Evolutionary conservation across 805 yeast species (phyloP).

Genomic region (Metschnikowia lochheadii): DNA sequence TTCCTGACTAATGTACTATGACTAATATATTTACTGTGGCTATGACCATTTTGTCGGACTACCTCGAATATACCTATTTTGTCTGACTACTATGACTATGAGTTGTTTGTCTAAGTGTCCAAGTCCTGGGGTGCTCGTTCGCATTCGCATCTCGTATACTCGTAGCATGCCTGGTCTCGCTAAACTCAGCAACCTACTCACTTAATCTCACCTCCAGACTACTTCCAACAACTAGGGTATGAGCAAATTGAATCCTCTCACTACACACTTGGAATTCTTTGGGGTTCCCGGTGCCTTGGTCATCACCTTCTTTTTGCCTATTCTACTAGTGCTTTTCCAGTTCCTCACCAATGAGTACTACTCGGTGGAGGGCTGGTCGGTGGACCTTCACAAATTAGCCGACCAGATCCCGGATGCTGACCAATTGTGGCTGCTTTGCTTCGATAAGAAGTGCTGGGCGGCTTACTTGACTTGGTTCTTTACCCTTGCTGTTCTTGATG

Average conservation of each 20-base stretch:
- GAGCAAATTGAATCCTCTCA: conserved; percentile 60
- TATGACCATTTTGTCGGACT: too few relatives aligned
- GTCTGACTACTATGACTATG: too few relatives aligned
- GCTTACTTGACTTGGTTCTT: conserved; percentile 73
- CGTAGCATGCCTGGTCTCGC: not conserved
- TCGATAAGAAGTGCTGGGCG: conserved; percentile 51
- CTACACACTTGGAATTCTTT: conserved; percentile 68
- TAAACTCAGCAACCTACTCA: not conserved
- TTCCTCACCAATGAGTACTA: conserved; percentile 59
- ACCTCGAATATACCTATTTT: too few relatives aligned
- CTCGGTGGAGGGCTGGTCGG: conserved; percentile 43
- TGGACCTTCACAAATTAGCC: conserved; percentile 38
- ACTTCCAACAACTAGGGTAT: conserved; percentile 1
- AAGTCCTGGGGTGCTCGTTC: not conserved
- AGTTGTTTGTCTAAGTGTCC: too few relatives aligned
- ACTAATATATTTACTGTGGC: too few relatives aligned
- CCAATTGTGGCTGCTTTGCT: conserved; percentile 27
- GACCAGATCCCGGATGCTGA: conserved; percentile 30
- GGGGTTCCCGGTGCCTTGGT: conserved; percentile 73
- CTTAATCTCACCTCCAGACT: too few relatives aligned
- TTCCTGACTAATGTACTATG: too few relatives aligned
- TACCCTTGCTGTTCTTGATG: conserved; percentile 58
- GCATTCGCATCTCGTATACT: conserved; percentile 1
- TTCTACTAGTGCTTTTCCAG: conserved; percentile 54
- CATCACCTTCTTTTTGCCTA: conserved; percentile 65